Evolutionary conservation across 805 yeast species (phyloP).

Genomic region (Wickerhamiella domercqiae): DNA sequence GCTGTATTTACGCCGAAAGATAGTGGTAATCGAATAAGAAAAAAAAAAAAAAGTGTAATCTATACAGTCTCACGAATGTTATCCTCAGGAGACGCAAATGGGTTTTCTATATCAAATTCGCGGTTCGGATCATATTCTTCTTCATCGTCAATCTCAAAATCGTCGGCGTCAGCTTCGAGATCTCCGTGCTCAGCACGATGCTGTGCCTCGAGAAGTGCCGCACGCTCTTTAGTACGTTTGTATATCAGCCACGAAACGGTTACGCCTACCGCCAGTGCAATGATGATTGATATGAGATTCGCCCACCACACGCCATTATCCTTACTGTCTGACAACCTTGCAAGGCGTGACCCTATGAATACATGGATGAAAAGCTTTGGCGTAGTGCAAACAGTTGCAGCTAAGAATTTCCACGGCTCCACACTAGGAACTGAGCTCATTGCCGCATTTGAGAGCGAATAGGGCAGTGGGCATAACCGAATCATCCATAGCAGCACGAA

Average conservation of each 20-base stretch:
- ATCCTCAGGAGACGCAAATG: too few relatives aligned
- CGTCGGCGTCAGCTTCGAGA: conserved; percentile 17
- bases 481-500: conserved; percentile 54
- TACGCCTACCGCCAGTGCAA: conserved; percentile 41
- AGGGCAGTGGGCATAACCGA: conserved; percentile 83
- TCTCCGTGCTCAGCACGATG: conserved; percentile 2
- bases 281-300: conserved; percentile 43
- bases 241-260: conserved; percentile 56
- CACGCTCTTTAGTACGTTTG: conserved; percentile 27
- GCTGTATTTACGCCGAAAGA: too few relatives aligned
- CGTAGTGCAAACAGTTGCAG: conserved; percentile 61
- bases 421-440: conserved; percentile 76
- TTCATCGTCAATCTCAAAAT: conserved; percentile 19
- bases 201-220: conserved; percentile 19
- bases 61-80: too few relatives aligned
- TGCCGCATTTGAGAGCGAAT: conserved; percentile 84
- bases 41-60: too few relatives aligned
- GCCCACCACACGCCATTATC: conserved; percentile 38
- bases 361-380: conserved; percentile 70
- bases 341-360: conserved; percentile 63
- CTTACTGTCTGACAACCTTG: conserved; percentile 42
- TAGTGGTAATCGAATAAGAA: too few relatives aligned
- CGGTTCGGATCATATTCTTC: conserved; percentile 9
- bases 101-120: too few relatives aligned
- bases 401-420: conserved; percentile 40